Base-by-base conservation (phyloP, 2,329 filamentous ascomycete species). In the Colletotrichum horii region DNA sequence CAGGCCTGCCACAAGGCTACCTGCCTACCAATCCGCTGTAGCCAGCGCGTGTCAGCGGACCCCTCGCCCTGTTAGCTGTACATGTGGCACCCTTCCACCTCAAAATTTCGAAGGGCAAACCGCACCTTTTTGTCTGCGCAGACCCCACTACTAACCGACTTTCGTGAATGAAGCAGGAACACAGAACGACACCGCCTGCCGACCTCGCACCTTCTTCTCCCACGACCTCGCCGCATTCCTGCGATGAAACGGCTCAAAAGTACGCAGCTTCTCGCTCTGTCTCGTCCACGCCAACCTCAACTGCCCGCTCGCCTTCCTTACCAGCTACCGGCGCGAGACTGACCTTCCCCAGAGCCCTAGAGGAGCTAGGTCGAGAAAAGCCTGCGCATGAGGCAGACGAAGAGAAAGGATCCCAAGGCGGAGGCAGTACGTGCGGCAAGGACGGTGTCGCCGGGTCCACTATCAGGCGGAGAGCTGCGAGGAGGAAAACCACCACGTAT, bases 81-180 rank as follows among this genome's bases (percentile, higher is more conserved):
- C 22, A 55, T 58, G 66, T 38, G 64, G 38, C 56, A 30, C 36
- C 38, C 73, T 38, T 56, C 30, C 56, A 22, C 36, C 38, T 70
- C 64, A 30, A 65, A 74, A 64, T 65, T 62, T 76, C 58, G 22
- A 60, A 74, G 66, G 55, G 68, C 73, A 66, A 68, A 61, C 69
- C 38, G 36, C 67, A 58, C 48, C 15, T 58, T 30, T 67, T 64
- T 75, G 55, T 22, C 24, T 60, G 55, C 38, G 48, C 19, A n/a
- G 28, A 76, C 74, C 74, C 74, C 74, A 75, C 73, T 34, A 72
- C 69, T 76, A 76, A 76, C 70, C 64, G 70, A 73, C 65, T 65
- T 65, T 76, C 58, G 58, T 73, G 74, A 67, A 71, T 62, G 73
- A 72, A 75, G 74, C 38, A 76, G 58, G 62, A 58, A 32, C 38